Base-by-base conservation (phyloP, 768 basidiomycete species). In the Lactarius indigo region DNA sequence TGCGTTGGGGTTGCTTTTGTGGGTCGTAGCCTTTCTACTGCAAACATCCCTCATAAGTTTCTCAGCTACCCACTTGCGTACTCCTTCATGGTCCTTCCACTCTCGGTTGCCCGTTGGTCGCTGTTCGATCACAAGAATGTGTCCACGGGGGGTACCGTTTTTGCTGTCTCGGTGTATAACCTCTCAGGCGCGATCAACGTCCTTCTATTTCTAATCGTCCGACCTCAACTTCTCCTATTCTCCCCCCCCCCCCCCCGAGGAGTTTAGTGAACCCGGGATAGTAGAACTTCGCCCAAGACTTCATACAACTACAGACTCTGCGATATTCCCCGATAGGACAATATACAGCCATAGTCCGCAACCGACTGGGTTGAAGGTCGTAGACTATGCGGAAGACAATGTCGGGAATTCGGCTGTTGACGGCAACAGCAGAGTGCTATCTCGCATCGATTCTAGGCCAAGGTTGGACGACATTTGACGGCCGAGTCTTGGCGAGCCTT, bases 101-200 rank as follows among this genome's bases (percentile, higher is more conserved):
- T 81, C 10, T 79, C 78, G 64, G 66, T 81, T n/a, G 74, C 76
- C 18, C 78, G 80, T 54, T 82, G 80, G 79, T 35, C 33, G 9
- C n/a, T 47, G 44, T 47, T 47, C 66, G 50, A 68, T 23, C 37
- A 15, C 18, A 65, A 61, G 26, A 23, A 42, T 15, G 70, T 76
- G 37, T 71, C 75, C 3, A 68, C 77, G 18, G 73, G 75, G 20
- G 75, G 75, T 37, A 79, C 75, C 13, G 75, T 81, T 54, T 68
- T 71, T 37, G 76, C 74, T 39, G 68, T 73, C 17, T 64, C 74
- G 12, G 57, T 79, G 13, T 80, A 76, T 64, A 71, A 73, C 8
- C 77, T 81, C 57, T 79, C 76, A 63, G 81, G 81, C 23, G 68
- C 73, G 37, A 68, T 75, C 59, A 82, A 81, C 61, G 80, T 80